Base-by-base conservation (phyloP, 2,329 filamentous ascomycete genomes). In the Rhynchosporium graminicola region DNA sequence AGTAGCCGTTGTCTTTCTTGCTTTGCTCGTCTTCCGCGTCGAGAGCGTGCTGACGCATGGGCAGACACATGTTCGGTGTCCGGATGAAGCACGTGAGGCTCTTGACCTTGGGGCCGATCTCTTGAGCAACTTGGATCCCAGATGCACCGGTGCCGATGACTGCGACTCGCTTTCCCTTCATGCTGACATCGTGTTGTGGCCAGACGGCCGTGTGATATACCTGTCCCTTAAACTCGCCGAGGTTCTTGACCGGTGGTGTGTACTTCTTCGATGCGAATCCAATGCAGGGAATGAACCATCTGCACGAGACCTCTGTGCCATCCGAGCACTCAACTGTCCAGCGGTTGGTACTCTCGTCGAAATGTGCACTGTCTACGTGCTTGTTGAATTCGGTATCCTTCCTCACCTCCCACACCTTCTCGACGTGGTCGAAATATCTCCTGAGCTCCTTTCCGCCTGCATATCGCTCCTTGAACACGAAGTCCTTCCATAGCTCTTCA, bases 401-500 rank as follows among this genome's bases (percentile, higher is more conserved):
- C 70, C 80, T 83, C 26, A 88, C 74, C 12, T 79, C 74, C 6
- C 85, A 68, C 4, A 81, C 77, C 61, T 81, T 81, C 59, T 86
- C 84, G 20, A 85, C 80, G 56, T 85, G 81, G 15, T 84, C 79
- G 69, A 88, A 88, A 71, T 88, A 88, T 3, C 72, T 70, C 12
- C 81, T 77, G 0, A 88, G 76, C 50, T 88, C 81, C 29, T 77
- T 65, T 29, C 79, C 81, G 10, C 73, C 78, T 0, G 83, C 82
- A 56, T 83, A 86, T 61, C 80, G 80, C 63, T 72, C 78, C 0
- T 76, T 75, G 81, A 83, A 88, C 42, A 77, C 84, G 82, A 83
- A 88, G 3, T 80, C 80, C 71, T 83, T 76, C 71, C 76, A 82
- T 1, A 70, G 20, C 4, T 75, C 72, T 42, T 73, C 68, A 50